Evolutionary conservation across 495 filamentous ascomycete species (phyloP).

Genomic region (Penicillium cinerascens): DNA sequence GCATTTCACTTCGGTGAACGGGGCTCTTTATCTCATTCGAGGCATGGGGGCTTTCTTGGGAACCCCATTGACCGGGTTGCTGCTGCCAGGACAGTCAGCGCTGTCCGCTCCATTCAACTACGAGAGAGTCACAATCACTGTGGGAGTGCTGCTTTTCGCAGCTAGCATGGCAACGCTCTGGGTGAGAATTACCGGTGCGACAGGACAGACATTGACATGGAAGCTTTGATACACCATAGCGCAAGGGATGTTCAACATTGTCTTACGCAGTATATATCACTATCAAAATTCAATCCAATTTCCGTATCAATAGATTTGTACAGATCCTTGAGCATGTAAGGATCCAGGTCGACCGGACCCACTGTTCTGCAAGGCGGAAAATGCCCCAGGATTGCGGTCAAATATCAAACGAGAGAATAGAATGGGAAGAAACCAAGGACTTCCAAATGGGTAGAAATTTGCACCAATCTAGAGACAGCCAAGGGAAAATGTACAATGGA

Average conservation of each 20-base stretch:
- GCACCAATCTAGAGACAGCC: constrained; percentile 20
- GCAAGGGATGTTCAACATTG: not conserved
- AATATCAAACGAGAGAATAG: not conserved
- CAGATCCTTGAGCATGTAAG: not conserved
- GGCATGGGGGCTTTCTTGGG: constrained; percentile 53
- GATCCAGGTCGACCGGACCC: not conserved
- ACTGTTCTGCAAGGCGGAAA: not conserved
- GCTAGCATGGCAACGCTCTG: constrained; percentile 34
- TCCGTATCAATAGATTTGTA: not conserved
- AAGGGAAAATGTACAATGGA: constrained; percentile 25
- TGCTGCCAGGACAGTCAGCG: constrained; percentile 29
- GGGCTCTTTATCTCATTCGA: constrained; percentile 54
- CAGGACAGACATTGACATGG: constrained; percentile 22
- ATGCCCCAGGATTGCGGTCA: not conserved
- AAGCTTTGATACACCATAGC: constrained; percentile 6
- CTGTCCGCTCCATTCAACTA: constrained; percentile 22
- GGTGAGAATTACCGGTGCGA: constrained; percentile 31
- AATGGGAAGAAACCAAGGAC: not conserved
- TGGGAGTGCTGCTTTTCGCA: constrained; percentile 29
- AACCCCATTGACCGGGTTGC: constrained; percentile 42
- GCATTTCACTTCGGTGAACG: constrained; percentile 56
- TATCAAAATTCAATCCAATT: not conserved
- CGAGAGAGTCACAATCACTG: constrained; percentile 27
- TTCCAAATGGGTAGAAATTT: not conserved
- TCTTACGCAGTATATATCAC: not conserved